Evolutionary conservation across 495 filamentous ascomycete species (phyloP), one percentile per base, ranked within the genome.

Genomic region (Daldinia concentrica): DNA sequence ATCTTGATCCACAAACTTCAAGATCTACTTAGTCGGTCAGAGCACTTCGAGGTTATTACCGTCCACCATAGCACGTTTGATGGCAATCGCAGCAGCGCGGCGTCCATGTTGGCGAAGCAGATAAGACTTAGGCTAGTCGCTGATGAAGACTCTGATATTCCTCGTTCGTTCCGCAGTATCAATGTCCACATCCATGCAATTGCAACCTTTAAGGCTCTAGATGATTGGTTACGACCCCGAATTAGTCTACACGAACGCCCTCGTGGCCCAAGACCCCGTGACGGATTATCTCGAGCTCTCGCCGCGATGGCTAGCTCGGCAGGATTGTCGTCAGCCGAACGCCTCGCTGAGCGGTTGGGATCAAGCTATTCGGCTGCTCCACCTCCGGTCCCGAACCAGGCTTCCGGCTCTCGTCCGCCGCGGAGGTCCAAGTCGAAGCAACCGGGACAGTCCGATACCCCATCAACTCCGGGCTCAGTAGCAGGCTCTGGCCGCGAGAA

Each of bases 121-220:
- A 87, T 99, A 27, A 90, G 94, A 27, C 86, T 99, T 15, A 94
- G 92, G 75, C 83, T 99, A 9, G 88, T 94, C 24, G 94, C 95
- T 1, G 94, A 97, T 64, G 95, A 98, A 1, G 91, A 92, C 39
- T 93, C 92, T 0, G 91, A 96, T 29, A 93, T 98, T 56, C 95
- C 94, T 26, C 85, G 88, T 24, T 82, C 89, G 14, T 98, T 95
- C 73, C 88, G 91, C 34, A 97, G 94, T 66, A 93, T 98, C 68
- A 97, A 97, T 90, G 95, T 99, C 15, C 95, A 93, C 5, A 98
- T 99, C 67, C 96, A 99, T 80, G 96, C 96, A 30, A 98, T 99
- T 77, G 95, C 96, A 8, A 97, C 94, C 0, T 98, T 99, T 81
- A 98, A 98, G 77, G 91, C 95, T 2, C 82, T 99, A 30, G 95